Base-by-base conservation (phyloP, 2,329 filamentous ascomycete genomes). In the Sclerotinia subarctica region DNA sequence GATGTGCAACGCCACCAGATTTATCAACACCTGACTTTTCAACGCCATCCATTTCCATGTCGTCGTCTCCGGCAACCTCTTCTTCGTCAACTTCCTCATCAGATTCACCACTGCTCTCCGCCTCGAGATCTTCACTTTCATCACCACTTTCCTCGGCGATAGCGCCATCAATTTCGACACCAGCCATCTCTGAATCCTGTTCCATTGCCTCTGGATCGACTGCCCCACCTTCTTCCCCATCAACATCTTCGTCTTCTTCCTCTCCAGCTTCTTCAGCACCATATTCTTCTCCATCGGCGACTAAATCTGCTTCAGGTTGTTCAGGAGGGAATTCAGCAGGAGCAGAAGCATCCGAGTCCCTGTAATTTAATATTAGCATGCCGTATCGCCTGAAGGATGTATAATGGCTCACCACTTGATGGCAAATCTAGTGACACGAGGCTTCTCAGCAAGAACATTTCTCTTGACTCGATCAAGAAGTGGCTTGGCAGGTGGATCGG, bases 291-390 rank as follows among this genome's bases (percentile, higher is more conserved):
- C 96, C 95, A 74, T 97, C 94, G 54, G 90, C 90, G 64, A 87
- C 85, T 56, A 90, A 85, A 77, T 99, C 96, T 65, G 94, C 95
- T 79, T 99, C 95, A 53, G 95, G 95, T 81, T 99, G 95, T 79
- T 99, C 95, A 70, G 95, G 96, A 42, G 95, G 95, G 79, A 92
- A 99, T 81, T 99, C 94, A 72, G 95, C 89, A 2, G 95, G 95
- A 42, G 95, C 95, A 78, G 93, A 95, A 73, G 94, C 94, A 77
- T 99, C 95, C n/a, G 92, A 95, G 78, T 99, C 95, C 94, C 94
- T 97, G 72, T 19, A 52, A 73, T 26, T 63, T 21, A 51, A 64
- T 68, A 49, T 80, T 73, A 77, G 75, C 44, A 66, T 56, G 24
- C 46, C 46, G 17, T 8, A 21, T 38, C 17, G 32, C 46, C n/a